A percentile compares a stretch with the other conserved stretches of the same genome.
These are phyloP conservation scores for Paramecium octaurelia DNA, from an alignment of 73 alveolate genomes.

Conservation along the genomic window DNA sequence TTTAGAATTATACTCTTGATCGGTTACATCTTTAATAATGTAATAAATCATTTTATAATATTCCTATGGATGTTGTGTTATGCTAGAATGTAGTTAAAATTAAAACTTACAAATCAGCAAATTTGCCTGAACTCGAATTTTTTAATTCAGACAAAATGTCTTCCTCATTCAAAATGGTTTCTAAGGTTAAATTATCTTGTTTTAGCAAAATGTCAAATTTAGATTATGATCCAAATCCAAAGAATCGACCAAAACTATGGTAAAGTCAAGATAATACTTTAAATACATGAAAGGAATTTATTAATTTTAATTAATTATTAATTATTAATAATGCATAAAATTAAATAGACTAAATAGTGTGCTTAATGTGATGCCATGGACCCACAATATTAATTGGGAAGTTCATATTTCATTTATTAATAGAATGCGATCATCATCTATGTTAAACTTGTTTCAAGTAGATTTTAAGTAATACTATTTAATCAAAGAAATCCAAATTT, in stretches of 20 bases:
- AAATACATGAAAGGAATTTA: neutral
- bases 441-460: neutral
- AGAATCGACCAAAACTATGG: neutral
- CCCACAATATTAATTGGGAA: neutral
- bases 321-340: constrained; percentile 25
- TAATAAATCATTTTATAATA: neutral
- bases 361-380: neutral
- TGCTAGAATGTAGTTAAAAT: neutral
- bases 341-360: neutral
- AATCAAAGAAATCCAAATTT: neutral
- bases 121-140: neutral
- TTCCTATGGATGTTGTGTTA: neutral
- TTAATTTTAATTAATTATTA: neutral
- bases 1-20: neutral
- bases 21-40: neutral
- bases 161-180: constrained; percentile 15
- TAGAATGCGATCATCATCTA: neutral
- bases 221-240: constrained; percentile 1
- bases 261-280: neutral
- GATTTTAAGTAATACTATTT: neutral
- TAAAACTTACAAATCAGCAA: neutral
- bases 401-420: neutral
- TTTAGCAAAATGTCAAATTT: neutral
- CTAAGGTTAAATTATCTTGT: neutral
- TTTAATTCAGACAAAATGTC: constrained; percentile 11